Percentiles rank a stretch among this genome's conserved stretches.
Conservation (phyloP, 1,139 yeast genomes). For the Meyerozyma carpophila region DNA sequence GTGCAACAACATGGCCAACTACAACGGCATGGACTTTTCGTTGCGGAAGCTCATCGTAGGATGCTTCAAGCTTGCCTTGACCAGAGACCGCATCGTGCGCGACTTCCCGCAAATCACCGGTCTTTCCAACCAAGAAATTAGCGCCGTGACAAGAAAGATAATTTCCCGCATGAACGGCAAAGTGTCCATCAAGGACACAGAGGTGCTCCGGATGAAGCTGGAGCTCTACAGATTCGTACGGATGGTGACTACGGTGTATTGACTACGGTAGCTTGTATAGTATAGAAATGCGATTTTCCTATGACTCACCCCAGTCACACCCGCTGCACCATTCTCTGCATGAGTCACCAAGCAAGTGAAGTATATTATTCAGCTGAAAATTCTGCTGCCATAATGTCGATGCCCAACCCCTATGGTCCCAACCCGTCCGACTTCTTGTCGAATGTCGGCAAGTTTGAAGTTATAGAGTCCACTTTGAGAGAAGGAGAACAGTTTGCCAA, state of each 20-base stretch:
- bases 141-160: conserved; percentile 31
- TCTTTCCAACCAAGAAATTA: conserved; percentile 32
- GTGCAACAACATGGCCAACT: conserved; percentile 40
- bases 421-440: conserved; percentile 55
- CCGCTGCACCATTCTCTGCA: not conserved
- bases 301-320: not conserved
- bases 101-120: conserved; percentile 38
- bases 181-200: conserved; percentile 34
- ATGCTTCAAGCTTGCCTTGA: conserved; percentile 37
- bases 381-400: not conserved
- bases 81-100: conserved; percentile 20
- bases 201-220: conserved; percentile 32
- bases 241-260: conserved; percentile 34
- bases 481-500: conserved; percentile 62
- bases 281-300: not conserved
- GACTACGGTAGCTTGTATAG: conserved; percentile 5
- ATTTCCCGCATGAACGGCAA: conserved; percentile 41
- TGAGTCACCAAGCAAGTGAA: conserved; percentile 1
- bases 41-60: conserved; percentile 41
- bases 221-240: conserved; percentile 42
- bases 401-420: conserved; percentile 50
- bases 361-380: not conserved
- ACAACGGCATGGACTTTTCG: conserved; percentile 42
- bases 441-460: conserved; percentile 46
- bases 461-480: conserved; percentile 52